Conservation (phyloP, 345 rosid genomes). For the Corchorus olitorius region DNA sequence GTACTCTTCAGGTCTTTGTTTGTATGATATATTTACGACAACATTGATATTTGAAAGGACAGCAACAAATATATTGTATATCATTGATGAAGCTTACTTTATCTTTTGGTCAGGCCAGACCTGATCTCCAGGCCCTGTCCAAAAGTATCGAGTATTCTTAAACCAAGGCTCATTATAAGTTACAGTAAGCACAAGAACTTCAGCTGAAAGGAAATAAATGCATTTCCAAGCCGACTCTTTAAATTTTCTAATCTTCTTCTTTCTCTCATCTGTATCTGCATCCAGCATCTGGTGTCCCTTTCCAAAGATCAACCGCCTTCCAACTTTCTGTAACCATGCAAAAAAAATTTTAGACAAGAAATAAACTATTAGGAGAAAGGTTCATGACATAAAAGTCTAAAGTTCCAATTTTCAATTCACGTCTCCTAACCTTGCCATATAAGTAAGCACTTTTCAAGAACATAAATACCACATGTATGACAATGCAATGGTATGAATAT, state of each 20-base stretch:
- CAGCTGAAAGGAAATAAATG: conserved; percentile 82
- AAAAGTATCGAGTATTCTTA: conserved; percentile 68
- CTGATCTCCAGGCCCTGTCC: conserved; percentile 96
- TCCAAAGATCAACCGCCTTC: conserved; percentile 57
- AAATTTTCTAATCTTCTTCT: conserved; percentile 69
- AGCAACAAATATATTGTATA: background rate
- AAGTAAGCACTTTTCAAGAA: background rate
- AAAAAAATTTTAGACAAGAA: background rate
- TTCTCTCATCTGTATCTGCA: conserved; percentile 32
- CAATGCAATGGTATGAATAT: background rate
- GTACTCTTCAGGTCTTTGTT: background rate
- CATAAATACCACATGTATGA: background rate
- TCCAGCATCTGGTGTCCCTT: conserved; percentile 34
- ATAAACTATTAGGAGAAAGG: background rate
- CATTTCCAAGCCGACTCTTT: conserved; percentile 99
- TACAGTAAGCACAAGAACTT: conserved; percentile 70
- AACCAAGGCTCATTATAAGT: conserved; percentile 92
- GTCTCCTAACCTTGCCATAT: background rate
- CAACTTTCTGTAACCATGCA: conserved; percentile 57
- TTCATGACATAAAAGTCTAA: background rate
- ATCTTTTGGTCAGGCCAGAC: conserved; percentile 90
- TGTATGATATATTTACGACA: conserved; percentile 10
- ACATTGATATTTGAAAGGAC: background rate
- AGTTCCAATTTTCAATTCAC: conserved; percentile 1
- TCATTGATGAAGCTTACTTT: conserved; percentile 51